Conservation (phyloP, 225 moss, liverwort and hornwort genomes). For the Rhytidiadelphus loreus region DNA sequence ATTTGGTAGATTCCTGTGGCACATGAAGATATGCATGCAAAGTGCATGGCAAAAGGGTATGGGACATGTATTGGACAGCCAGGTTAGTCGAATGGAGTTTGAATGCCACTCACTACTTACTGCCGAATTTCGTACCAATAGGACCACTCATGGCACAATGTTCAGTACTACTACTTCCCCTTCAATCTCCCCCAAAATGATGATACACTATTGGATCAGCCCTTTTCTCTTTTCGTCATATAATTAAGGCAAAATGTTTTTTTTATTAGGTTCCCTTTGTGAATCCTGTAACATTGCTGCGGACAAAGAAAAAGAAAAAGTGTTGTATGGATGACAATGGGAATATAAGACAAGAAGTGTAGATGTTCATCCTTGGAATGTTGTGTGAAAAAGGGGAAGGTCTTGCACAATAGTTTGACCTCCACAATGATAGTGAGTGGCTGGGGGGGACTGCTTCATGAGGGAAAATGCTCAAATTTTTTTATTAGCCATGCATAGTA, state of each 20-base stretch:
- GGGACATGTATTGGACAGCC: background rate
- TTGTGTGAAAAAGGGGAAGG: background rate
- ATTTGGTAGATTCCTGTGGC: background rate
- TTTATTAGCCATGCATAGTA: too few species aligned
- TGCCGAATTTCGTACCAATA: background rate
- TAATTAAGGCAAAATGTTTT: too few species aligned
- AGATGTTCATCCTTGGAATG: background rate
- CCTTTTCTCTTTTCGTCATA: background rate
- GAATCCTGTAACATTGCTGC: fast-evolving
- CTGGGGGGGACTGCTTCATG: too few species aligned
- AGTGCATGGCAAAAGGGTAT: background rate
- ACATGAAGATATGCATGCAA: background rate
- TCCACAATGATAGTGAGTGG: too few species aligned
- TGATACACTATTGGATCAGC: too few species aligned
- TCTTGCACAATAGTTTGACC: too few species aligned
- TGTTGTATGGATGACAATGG: background rate
- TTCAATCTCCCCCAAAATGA: too few species aligned
- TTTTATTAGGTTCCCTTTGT: too few species aligned
- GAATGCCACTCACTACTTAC: background rate
- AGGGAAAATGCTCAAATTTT: too few species aligned
- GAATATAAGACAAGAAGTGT: background rate
- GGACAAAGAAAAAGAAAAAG: too few species aligned
- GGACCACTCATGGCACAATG: too few species aligned
- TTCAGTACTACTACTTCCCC: too few species aligned
- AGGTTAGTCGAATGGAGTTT: background rate